phyloP scores from a whole-genome alignment of 2,329 filamentous ascomycete species.

The Ophiostoma perfectum region DNA sequence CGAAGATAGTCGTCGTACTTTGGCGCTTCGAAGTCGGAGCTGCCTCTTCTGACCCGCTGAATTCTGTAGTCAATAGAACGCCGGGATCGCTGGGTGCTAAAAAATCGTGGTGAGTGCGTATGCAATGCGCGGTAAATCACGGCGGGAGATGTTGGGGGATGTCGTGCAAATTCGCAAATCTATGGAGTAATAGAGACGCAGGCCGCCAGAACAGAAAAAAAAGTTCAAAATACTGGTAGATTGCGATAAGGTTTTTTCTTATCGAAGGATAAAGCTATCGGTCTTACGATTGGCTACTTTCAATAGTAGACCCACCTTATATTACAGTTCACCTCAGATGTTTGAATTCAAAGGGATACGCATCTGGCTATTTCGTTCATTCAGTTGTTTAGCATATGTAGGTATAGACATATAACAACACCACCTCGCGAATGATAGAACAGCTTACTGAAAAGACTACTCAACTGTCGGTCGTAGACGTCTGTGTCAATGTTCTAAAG shows the following conservation, averaged over 20 bases:
- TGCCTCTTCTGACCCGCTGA: neutral
- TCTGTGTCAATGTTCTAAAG: neutral
- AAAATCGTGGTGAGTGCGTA: neutral
- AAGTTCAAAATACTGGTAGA: neutral
- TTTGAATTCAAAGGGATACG: too few relatives aligned
- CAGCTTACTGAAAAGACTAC: too few relatives aligned
- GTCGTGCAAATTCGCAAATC: neutral
- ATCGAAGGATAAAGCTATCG: neutral
- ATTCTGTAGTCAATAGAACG: neutral
- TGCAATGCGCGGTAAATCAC: neutral
- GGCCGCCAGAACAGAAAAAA: constrained; percentile 11
- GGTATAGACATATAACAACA: too few relatives aligned
- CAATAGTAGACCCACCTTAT: neutral
- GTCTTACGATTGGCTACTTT: neutral
- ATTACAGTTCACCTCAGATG: neutral
- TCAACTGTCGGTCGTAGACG: too few relatives aligned
- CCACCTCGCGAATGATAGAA: too few relatives aligned
- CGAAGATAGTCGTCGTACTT: too few relatives aligned
- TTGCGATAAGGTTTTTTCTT: constrained; percentile 18
- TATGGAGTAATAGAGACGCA: neutral
- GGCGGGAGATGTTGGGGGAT: neutral
- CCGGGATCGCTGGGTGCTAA: neutral
- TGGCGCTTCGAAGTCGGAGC: neutral
- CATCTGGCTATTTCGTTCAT: too few relatives aligned
- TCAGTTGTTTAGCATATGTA: too few relatives aligned